phyloP scores from a whole-genome alignment of 768 basidiomycete species.

The Mycena albidolilacea region DNA sequence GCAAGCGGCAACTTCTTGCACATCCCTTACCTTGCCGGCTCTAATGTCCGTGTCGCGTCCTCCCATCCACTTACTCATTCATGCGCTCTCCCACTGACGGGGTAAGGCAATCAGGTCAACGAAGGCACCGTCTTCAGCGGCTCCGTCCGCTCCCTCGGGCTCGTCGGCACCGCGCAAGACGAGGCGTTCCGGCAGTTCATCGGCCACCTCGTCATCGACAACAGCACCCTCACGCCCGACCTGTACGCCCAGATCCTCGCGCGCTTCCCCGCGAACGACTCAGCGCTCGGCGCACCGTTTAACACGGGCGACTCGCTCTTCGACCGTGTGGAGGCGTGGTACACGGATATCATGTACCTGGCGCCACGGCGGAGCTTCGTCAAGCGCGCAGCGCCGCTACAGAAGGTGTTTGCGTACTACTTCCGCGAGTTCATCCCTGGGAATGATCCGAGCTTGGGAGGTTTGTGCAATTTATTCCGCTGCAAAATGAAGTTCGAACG shows the following conservation, averaged over 20 bases:
- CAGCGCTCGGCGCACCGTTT: constrained; percentile 64
- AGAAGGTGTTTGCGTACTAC: constrained; percentile 68
- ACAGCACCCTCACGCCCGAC: constrained; percentile 60
- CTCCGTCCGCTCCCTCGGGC: constrained; percentile 54
- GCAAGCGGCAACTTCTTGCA: constrained; percentile 65
- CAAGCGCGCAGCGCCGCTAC: constrained; percentile 60
- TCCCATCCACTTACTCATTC: constrained; percentile 25
- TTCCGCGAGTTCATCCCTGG: constrained; percentile 74
- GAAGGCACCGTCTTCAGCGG: constrained; percentile 65
- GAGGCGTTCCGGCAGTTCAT: constrained; percentile 65
- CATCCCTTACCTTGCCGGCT: constrained; percentile 68
- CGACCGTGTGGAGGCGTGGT: constrained; percentile 70
- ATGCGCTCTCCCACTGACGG: too few species aligned
- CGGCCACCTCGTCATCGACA: constrained; percentile 64
- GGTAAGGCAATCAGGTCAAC: constrained; percentile 56
- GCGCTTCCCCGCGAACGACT: constrained; percentile 65
- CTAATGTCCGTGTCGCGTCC: constrained; percentile 57
- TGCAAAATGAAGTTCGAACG: constrained; percentile 6
- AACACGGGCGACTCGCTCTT: constrained; percentile 74
- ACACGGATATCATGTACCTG: constrained; percentile 72
- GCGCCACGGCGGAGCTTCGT: constrained; percentile 66
- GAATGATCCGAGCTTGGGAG: constrained; percentile 62
- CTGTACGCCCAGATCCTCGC: constrained; percentile 56
- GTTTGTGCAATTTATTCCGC: constrained; percentile 43
- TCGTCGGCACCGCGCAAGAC: constrained; percentile 58